Evolutionary conservation across 2,329 filamentous ascomycete genomes (phyloP).

Genomic region (Colletotrichum abscissum): DNA sequence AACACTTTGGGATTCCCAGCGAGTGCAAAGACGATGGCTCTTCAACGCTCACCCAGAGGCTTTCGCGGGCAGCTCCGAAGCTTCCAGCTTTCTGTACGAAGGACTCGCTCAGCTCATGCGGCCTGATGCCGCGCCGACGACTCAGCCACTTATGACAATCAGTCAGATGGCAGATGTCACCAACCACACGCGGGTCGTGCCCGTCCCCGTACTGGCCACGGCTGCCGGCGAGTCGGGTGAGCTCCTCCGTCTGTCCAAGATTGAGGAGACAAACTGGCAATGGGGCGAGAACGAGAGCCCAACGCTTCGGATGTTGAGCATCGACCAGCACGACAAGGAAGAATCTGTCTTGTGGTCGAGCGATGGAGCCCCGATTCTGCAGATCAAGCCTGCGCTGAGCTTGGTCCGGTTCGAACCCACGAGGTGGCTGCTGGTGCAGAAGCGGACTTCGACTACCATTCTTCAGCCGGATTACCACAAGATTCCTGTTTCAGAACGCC

Average conservation of each 20-base stretch:
- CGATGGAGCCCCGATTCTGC: slow-evolving; percentile 60
- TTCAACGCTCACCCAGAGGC: slow-evolving; percentile 63
- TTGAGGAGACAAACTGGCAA: slow-evolving; percentile 63
- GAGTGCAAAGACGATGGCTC: slow-evolving; percentile 60
- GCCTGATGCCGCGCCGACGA: slow-evolving; percentile 39
- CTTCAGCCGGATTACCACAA: slow-evolving; percentile 62
- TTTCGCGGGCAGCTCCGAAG: slow-evolving; percentile 49
- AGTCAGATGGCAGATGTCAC: slow-evolving; percentile 63
- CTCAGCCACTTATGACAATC: slow-evolving; percentile 59
- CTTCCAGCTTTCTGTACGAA: slow-evolving; percentile 48
- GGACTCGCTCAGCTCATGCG: slow-evolving; percentile 47
- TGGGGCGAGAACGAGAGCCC: slow-evolving; percentile 61
- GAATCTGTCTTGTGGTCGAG: slow-evolving; percentile 66
- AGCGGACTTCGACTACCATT: slow-evolving; percentile 61
- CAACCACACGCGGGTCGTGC: slow-evolving; percentile 39
- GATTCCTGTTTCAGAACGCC: slow-evolving; percentile 44
- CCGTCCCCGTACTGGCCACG: slow-evolving; percentile 55
- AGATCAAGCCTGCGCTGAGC: slow-evolving; percentile 61
- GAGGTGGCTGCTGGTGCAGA: slow-evolving; percentile 67
- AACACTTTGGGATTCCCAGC: slow-evolving; percentile 22
- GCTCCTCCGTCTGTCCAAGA: slow-evolving; percentile 64
- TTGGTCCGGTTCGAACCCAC: slow-evolving; percentile 48
- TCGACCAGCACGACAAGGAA: slow-evolving; percentile 55
- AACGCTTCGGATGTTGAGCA: slow-evolving; percentile 58
- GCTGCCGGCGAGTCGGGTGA: slow-evolving; percentile 69